Base-by-base conservation (phyloP, 2,329 filamentous ascomycete genomes). In the Raffaelea ambrosiae region DNA sequence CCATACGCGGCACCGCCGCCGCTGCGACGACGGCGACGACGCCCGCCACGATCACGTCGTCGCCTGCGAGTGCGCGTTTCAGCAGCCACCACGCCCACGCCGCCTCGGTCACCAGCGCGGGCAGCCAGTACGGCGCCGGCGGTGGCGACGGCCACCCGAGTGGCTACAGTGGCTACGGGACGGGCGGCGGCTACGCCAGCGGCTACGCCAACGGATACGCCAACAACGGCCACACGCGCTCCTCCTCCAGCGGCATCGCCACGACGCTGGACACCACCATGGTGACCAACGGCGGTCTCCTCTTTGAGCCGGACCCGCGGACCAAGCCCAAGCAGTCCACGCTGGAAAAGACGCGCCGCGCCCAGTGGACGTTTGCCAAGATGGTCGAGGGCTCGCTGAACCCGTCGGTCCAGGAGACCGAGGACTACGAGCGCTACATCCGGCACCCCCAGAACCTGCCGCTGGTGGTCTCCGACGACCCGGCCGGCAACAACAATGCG, bases 341-440 rank as follows among this genome's bases (percentile, higher is more conserved):
- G 0, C 73, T 83, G 3, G 86, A 94, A 58, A 94, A 94, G 66
- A 79, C 83, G 23, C 86, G 85, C 35, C 84, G 86, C 48, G 85
- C 88, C 14, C 88, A 95, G 62, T 90, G 86, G 84, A 94, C 88
- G 0, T 84, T 96, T 43, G 84, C 84, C 18, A 85, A 94, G 59
- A 84, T 95, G 44, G 85, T 96, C 40, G 76, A 83, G 46, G 86
- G 90, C 61, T 93, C 88, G 5, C 74, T 97, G 40, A 86, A 95
- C 55, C 93, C 93, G 1, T 83, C 81, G 1, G 87, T 98, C 35
- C 76, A 79, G 36, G 91, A 97, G 67, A 80, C 82, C 21, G 82
- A 85, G 42, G 93, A 97, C 62, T 98, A 98, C 62, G 77, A 83
- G 50, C 81, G 85, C 21, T 98, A 97, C 65, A 82, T 98, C 55